A percentile compares a stretch with the other conserved stretches of the same genome.
phyloP scores from a whole-genome alignment of 1,284 basidiomycete species.

The Paramarasmius palmivorus region DNA sequence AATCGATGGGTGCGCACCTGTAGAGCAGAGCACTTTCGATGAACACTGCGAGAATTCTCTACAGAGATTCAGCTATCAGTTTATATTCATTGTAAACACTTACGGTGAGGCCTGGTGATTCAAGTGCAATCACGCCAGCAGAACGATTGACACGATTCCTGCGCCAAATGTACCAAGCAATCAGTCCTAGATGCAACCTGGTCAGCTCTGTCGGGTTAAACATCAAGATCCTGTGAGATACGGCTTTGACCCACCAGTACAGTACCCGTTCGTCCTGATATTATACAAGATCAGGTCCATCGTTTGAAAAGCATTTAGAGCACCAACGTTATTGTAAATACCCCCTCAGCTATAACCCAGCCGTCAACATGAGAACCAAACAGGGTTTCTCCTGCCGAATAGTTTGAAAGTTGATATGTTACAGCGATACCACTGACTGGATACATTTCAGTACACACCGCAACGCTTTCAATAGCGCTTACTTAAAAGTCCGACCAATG shows the following conservation, averaged over 20 bases:
- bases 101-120: not conserved
- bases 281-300: not conserved
- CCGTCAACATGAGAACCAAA: conserved; percentile 4
- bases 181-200: too few species aligned
- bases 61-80: too few species aligned
- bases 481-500: not conserved
- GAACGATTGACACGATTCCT: not conserved
- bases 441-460: not conserved
- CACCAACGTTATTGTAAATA: conserved; percentile 13
- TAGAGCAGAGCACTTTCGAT: conserved; percentile 3
- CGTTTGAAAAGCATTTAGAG: not conserved
- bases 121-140: not conserved
- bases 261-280: conserved; percentile 14
- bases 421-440: conserved; percentile 12
- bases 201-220: not conserved
- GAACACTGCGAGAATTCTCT: not conserved
- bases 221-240: not conserved
- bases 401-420: conserved; percentile 8
- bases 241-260: conserved; percentile 8
- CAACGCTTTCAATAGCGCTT: too few species aligned
- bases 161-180: conserved; percentile 11
- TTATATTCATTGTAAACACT: not conserved
- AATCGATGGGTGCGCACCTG: not conserved
- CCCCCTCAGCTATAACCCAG: conserved; percentile 14
- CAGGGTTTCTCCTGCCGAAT: not conserved